A percentile compares a stretch with the other conserved stretches of the same genome.
phyloP scores from a whole-genome alignment of 2,329 filamentous ascomycete genomes.

The Aureobasidium musti region DNA sequence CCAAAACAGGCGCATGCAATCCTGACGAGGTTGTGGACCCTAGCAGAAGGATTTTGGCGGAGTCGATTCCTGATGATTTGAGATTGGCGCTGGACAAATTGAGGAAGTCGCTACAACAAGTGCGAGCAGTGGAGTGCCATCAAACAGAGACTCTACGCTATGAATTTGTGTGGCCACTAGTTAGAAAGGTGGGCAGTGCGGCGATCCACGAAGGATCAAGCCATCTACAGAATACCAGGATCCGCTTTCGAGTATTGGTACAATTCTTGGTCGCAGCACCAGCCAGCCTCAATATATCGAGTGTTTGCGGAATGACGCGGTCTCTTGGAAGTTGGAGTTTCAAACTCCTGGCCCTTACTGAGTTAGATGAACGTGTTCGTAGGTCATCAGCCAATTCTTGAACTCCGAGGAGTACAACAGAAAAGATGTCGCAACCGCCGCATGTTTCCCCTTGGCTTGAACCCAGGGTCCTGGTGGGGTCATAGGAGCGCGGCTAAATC shows the following conservation, averaged over 20 bases:
- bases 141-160: background rate
- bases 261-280: background rate
- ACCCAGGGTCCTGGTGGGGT: conserved; percentile 10
- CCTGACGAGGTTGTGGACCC: background rate
- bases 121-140: background rate
- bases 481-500: background rate
- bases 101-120: background rate
- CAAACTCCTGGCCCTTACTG: background rate
- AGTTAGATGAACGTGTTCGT: background rate
- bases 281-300: background rate
- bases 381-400: background rate
- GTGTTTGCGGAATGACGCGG: background rate
- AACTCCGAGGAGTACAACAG: background rate
- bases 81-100: background rate
- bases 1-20: background rate
- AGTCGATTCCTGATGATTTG: background rate
- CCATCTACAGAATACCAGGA: background rate
- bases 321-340: background rate
- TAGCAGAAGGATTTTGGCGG: conserved; percentile 6
- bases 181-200: background rate
- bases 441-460: background rate
- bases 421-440: background rate
- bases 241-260: background rate
- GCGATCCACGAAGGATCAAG: background rate
- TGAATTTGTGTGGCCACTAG: background rate